These are phyloP conservation scores for Lactarius hatsudake DNA, from an alignment of 768 basidiomycete genomes.

Conservation along the genomic window DNA sequence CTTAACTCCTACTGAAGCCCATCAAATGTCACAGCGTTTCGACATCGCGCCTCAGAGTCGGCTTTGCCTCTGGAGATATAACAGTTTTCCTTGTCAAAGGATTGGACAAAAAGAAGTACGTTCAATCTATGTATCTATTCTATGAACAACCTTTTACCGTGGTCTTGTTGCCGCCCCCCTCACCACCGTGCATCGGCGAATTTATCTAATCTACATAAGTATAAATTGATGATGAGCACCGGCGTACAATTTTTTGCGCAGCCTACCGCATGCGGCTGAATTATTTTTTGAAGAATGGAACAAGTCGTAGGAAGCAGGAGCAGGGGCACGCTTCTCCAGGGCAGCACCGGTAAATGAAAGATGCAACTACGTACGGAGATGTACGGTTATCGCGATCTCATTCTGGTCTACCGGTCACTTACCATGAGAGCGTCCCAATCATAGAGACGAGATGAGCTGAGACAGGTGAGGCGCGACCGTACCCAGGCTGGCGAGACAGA, in stretches of 20 bases:
- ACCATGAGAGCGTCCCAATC: background rate
- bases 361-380: background rate
- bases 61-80: background rate
- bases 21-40: background rate
- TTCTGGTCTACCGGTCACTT: background rate
- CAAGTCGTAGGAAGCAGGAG: background rate
- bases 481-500: background rate
- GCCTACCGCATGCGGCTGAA: background rate
- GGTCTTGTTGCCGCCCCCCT: background rate
- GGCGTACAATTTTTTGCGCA: too few species aligned
- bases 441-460: background rate
- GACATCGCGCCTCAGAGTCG: background rate
- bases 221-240: background rate
- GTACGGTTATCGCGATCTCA: background rate
- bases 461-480: background rate
- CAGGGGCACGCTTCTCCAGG: background rate
- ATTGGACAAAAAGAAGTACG: background rate
- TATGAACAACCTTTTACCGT: background rate
- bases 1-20: background rate
- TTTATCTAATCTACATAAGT: background rate
- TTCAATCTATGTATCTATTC: background rate
- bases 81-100: background rate
- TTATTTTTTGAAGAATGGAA: background rate
- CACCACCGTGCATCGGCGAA: background rate
- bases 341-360: background rate